phyloP scores from a whole-genome alignment of 306 rosid species.

The Cicer arietinum region DNA sequence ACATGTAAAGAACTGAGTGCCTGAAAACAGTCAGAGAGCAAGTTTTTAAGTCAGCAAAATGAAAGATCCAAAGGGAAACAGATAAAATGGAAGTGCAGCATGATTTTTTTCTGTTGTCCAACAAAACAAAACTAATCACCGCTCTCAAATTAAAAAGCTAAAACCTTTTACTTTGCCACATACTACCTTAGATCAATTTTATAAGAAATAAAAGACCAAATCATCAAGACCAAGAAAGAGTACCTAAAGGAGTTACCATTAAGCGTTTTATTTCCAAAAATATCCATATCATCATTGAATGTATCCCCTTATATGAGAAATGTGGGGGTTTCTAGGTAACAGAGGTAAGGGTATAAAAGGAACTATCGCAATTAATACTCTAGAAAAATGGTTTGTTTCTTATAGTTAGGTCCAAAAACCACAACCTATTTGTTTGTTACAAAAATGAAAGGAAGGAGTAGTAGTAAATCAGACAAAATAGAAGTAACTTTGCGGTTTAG shows the following conservation, averaged over 20 bases:
- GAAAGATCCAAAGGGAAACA: conserved; percentile 32
- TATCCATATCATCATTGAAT: background rate
- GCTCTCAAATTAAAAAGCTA: conserved; percentile 7
- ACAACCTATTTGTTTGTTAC: no score
- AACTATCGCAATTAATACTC: no score
- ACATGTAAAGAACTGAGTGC: conserved; percentile 78
- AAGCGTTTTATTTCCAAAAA: background rate
- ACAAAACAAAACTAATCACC: conserved; percentile 20
- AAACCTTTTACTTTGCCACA: background rate
- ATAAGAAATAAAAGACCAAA: background rate
- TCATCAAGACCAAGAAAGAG: background rate
- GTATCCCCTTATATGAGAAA: no score
- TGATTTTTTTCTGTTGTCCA: conserved; percentile 31
- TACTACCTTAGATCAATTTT: background rate
- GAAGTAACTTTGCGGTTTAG: no score
- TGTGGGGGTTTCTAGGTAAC: no score
- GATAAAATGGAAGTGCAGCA: conserved; percentile 37
- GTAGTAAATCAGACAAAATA: no score
- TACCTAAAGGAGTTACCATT: no score
- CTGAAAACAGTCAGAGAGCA: conserved; percentile 52
- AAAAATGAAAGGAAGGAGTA: no score
- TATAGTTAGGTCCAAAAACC: background rate
- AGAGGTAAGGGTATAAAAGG: no score
- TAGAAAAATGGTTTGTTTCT: background rate
- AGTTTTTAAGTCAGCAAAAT: conserved; percentile 43